A percentile compares a stretch with the other conserved stretches of the same genome.
phyloP scores from a whole-genome alignment of 768 basidiomycete genomes.

The Imleria badia region DNA sequence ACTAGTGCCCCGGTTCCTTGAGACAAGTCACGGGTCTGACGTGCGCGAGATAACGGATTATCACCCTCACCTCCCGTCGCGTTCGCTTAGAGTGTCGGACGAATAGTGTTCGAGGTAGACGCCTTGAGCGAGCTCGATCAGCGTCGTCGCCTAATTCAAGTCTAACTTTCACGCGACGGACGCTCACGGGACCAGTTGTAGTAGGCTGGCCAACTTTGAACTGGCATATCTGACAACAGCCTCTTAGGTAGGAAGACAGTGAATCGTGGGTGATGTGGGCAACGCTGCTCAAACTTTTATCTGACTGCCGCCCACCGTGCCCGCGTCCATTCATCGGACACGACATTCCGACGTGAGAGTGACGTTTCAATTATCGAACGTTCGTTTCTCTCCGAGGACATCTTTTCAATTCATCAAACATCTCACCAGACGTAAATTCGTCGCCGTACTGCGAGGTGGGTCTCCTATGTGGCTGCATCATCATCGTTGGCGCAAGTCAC shows the following conservation, averaged over 20 bases:
- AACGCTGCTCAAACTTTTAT: not conserved
- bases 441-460: no score
- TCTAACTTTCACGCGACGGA: constrained; percentile 7
- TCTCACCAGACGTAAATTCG: constrained; percentile 10
- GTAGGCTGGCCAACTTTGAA: no score
- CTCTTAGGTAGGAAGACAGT: no score
- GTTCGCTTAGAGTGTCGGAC: not conserved
- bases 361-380: constrained; percentile 2
- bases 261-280: not conserved
- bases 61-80: not conserved
- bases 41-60: not conserved
- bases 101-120: not conserved
- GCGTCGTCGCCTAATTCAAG: constrained; percentile 4
- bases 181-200: not conserved
- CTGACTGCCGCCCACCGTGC: no score
- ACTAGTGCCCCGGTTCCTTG: no score
- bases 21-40: constrained; percentile 11
- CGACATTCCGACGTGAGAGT: constrained; percentile 3
- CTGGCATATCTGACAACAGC: no score
- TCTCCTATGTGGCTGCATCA: constrained; percentile 10
- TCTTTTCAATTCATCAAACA: not conserved
- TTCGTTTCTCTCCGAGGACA: constrained; percentile 2
- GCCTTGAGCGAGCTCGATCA: not conserved
- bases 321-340: not conserved
- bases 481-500: not conserved